Conservation (phyloP, 345 rosid species). For the Gossypium rotundifolium region DNA sequence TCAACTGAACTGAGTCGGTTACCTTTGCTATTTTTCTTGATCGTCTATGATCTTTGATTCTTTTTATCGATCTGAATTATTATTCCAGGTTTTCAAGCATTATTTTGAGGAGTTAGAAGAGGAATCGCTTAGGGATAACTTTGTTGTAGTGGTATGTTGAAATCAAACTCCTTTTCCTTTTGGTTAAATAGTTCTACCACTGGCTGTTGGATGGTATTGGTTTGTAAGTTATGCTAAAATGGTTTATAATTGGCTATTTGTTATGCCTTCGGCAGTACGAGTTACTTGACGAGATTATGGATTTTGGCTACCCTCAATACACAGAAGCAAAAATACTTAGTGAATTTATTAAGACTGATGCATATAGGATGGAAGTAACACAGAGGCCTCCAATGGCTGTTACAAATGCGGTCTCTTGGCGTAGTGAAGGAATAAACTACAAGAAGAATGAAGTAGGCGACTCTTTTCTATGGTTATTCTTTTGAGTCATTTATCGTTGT, state of each 20-base stretch:
- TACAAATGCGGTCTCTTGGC: slow-evolving; percentile 96
- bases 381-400: slow-evolving; percentile 99
- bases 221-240: not conserved
- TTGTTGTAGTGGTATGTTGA: slow-evolving; percentile 87
- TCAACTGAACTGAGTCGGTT: not conserved
- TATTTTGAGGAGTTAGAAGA: slow-evolving; percentile 95
- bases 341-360: slow-evolving; percentile 96
- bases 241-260: slow-evolving; percentile 5
- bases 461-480: not conserved
- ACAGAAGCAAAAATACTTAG: slow-evolving; percentile 90
- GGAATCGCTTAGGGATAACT: slow-evolving; percentile 95
- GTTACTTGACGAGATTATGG: slow-evolving; percentile 99
- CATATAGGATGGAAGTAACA: slow-evolving; percentile 91
- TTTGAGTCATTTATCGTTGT: slow-evolving; percentile 12
- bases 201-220: not conserved
- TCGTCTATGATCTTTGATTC: not conserved
- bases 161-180: not conserved
- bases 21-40: not conserved
- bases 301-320: slow-evolving; percentile 92
- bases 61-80: not conserved
- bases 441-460: slow-evolving; percentile 83
- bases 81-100: slow-evolving; percentile 81
- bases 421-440: slow-evolving; percentile 85
- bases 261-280: slow-evolving; percentile 64
- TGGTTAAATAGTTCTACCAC: not conserved